Evolutionary conservation across 495 filamentous ascomycete genomes (phyloP), one percentile per base, ranked within the genome.

Genomic region (Aspergillus leporis): DNA sequence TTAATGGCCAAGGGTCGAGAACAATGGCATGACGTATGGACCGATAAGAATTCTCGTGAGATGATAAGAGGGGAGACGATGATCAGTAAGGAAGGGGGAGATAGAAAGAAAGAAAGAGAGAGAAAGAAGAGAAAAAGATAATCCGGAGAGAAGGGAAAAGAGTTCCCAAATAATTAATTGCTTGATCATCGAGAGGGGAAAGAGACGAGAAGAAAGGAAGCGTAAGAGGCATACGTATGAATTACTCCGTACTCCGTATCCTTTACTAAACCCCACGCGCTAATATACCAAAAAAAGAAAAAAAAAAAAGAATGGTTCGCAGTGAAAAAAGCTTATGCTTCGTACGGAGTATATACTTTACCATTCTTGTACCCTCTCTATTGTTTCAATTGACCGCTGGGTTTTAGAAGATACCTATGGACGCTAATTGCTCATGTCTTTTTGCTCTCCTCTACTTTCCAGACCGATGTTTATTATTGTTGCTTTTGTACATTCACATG

Each of bases 141-240:
- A 21, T 32, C 23, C 31, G 19, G 40, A 49, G 43, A 34, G 40
- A 16, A 51, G 32, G 23, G 46, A 57, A 45, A 63, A 62, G 63
- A 60, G 8, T 36, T 36, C 13, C n/a, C n/a, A n/a, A n/a, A n/a
- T n/a, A 12, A 36, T 36, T 36, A 36, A 12, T 12, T 4, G 8
- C 13, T 36, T 36, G 8, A 12, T 36, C 55, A 56, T 25, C 23
- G 40, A 34, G 41, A 30, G 21, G 38, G 12, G 13, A 55, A 28
- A 25, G 51, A 50, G 30, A 61, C 41, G 43, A 46, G 8, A 32
- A 61, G 34, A 28, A 43, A 30, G 18, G 53, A 54, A 56, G 51
- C 30, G 48, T 36, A 50, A 51, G 25, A 53, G 38, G 57, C 12
- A 31, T 48, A 50, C 48, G 48, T 28, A 47, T 47, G 43, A 23